These are phyloP conservation scores for Microsporum canis DNA, from an alignment of 2,329 filamentous ascomycete species.

Conservation along the genomic window DNA sequence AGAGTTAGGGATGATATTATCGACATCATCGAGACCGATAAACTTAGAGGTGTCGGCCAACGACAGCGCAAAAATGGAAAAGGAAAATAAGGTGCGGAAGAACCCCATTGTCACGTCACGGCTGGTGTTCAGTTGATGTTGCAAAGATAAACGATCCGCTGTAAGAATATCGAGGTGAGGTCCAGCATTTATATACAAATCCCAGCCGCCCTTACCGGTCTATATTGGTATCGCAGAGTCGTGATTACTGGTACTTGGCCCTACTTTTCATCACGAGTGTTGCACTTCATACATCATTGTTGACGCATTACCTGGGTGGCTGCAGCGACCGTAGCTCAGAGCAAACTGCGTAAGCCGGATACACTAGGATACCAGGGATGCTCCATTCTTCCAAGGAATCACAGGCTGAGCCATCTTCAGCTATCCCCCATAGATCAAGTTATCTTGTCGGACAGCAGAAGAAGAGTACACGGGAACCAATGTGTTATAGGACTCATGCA, in stretches of 20 bases:
- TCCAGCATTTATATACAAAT: not conserved
- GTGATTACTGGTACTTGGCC: not conserved
- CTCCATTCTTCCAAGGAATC: not conserved
- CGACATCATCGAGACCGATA: not conserved
- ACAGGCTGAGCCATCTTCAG: not conserved
- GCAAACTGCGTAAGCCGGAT: not conserved
- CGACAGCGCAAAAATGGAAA: not conserved
- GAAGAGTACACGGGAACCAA: not conserved
- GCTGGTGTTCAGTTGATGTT: not conserved
- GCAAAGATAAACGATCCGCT: not conserved
- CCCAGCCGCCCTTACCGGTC: not conserved
- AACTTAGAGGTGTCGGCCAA: not conserved
- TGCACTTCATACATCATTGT: not conserved
- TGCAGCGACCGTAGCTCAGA: not conserved
- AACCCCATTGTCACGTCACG: not conserved
- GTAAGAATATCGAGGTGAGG: not conserved
- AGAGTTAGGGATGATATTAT: constrained; percentile 6
- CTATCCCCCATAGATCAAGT: not conserved
- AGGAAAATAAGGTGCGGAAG: not conserved
- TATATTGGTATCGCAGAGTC: not conserved
- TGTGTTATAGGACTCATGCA: not conserved
- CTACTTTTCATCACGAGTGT: not conserved
- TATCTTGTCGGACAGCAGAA: not conserved
- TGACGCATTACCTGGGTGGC: not conserved
- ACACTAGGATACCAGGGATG: not conserved